phyloP scores from a whole-genome alignment of 2,329 filamentous ascomycete genomes.

The Colletotrichum tropicicola region DNA sequence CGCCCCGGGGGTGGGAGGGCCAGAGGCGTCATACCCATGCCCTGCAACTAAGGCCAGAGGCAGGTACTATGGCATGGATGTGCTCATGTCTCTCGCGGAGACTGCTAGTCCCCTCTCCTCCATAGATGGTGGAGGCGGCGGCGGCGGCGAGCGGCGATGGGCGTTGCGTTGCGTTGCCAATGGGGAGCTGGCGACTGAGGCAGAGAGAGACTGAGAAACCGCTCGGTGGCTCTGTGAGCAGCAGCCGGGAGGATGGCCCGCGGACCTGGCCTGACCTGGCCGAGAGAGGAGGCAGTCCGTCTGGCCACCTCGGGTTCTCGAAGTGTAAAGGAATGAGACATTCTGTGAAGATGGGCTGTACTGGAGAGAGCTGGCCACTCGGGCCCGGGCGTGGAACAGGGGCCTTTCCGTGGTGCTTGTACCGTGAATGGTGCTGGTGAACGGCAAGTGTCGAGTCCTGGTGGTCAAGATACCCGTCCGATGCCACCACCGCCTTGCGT shows the following conservation, averaged over 20 bases:
- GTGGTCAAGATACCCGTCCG: not conserved
- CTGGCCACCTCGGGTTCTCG: constrained; percentile 12
- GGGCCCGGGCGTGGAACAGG: no score
- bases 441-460: not conserved
- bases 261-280: not conserved
- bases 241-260: no score
- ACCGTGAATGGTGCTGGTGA: not conserved
- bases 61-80: not conserved
- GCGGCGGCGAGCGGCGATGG: constrained; percentile 18
- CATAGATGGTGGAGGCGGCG: constrained; percentile 24
- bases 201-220: not conserved
- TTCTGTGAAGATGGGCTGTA: constrained; percentile 11
- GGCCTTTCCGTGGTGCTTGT: no score
- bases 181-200: not conserved
- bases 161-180: not conserved
- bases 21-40: constrained; percentile 14
- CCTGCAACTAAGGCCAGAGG: constrained; percentile 20
- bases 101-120: constrained; percentile 6
- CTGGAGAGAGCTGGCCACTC: no score
- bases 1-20: not conserved
- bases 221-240: not conserved
- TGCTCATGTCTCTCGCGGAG: constrained; percentile 9
- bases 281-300: not conserved
- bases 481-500: not conserved
- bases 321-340: constrained; percentile 26